A percentile compares a stretch with the other conserved stretches of the same genome.
Conservation (phyloP, 2,329 filamentous ascomycete genomes). For the Cladosporium sp. region DNA sequence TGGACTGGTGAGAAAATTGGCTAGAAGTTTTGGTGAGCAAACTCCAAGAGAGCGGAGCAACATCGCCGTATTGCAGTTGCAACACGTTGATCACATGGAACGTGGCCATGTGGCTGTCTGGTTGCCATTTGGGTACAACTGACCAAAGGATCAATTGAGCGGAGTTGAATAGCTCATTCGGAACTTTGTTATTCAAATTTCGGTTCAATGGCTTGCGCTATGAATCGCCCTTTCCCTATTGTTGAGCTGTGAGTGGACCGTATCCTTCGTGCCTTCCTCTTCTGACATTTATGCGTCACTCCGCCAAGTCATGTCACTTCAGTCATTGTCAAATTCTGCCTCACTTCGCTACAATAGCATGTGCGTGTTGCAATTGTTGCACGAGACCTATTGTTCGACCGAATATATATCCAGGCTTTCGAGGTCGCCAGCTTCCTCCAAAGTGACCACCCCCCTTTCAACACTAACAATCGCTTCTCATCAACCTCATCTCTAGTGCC, state of each 20-base stretch:
- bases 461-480: neutral
- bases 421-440: neutral
- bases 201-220: neutral
- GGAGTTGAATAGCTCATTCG: neutral
- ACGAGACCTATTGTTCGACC: neutral
- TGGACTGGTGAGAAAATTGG: neutral
- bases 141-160: neutral
- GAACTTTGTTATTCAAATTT: neutral
- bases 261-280: neutral
- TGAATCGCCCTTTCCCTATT: neutral
- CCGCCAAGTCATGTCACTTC: neutral
- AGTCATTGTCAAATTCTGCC: neutral
- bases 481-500: neutral
- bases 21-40: neutral
- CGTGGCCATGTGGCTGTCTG: neutral
- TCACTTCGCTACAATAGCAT: constrained; percentile 5
- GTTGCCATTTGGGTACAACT: neutral
- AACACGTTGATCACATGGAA: neutral
- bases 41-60: neutral
- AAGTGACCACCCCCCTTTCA: neutral
- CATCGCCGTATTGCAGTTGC: neutral
- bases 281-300: neutral
- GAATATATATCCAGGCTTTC: neutral
- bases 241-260: too few relatives aligned
- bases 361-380: neutral